Percentiles rank a stretch among this genome's conserved stretches.
Evolutionary conservation across 306 rosid species (phyloP).

Genomic region (Cajanus cajan): DNA sequence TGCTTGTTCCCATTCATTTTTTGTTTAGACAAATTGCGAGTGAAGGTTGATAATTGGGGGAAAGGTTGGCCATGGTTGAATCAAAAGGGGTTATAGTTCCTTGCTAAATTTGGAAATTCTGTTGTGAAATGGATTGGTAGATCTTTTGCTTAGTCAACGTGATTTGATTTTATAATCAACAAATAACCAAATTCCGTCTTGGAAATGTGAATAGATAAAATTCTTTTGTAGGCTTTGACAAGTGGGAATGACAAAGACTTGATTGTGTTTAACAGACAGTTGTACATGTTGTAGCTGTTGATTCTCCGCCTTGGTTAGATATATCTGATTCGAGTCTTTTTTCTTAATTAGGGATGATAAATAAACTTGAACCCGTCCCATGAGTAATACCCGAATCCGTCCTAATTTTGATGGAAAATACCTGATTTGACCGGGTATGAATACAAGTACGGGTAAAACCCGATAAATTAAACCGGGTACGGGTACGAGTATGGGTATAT

Average conservation of each 20-base stretch:
- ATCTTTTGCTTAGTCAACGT: not conserved
- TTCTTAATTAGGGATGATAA: not conserved
- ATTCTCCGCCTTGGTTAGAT: not conserved
- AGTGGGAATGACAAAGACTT: not conserved
- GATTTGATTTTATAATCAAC: not conserved
- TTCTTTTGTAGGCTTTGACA: conserved; percentile 1
- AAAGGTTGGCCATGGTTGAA: conserved; percentile 3
- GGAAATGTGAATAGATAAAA: conserved; percentile 13
- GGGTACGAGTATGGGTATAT: too few relatives aligned
- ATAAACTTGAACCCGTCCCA: too few relatives aligned
- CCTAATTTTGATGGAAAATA: too few relatives aligned
- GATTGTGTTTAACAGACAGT: conserved; percentile 6
- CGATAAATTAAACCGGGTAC: too few relatives aligned
- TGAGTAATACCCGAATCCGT: too few relatives aligned
- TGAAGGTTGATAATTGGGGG: not conserved
- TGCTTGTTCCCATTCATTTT: not conserved
- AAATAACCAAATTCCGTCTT: conserved; percentile 8
- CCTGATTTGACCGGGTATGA: too few relatives aligned
- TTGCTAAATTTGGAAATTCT: conserved; percentile 33
- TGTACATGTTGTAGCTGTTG: conserved; percentile 27
- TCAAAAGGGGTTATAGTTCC: not conserved
- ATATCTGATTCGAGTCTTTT: not conserved
- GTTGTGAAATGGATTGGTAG: conserved; percentile 15
- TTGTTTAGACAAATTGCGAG: conserved; percentile 1
- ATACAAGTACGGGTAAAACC: too few relatives aligned